Evolutionary conservation across 73 alveolate genomes (phyloP), one percentile per base, ranked within the genome.

Genomic region (Paramecium tetraurelia): DNA sequence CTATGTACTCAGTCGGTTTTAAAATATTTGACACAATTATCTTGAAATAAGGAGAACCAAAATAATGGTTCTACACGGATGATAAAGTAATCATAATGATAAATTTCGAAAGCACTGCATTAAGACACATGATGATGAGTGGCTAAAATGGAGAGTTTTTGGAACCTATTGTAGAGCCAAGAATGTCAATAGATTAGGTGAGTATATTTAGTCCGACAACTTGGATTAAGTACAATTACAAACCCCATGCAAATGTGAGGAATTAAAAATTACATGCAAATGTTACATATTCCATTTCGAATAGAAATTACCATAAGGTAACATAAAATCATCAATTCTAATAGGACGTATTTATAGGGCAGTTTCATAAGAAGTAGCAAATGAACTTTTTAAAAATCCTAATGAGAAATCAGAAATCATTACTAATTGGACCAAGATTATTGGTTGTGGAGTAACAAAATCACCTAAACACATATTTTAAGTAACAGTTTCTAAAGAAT

Each of bases 81-180:
- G 75, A 40, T 10, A 80, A 80, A 46, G 70, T 46, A 80, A 36
- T 36, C 9, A 16, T 53, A 18, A 21, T 44, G 20, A 44, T 44
- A 80, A 43, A 80, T 9, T 21, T 16, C 8, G 7, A 18, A 24
- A 80, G 70, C n/a, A 22, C 8, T 31, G 22, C 24, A 80, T 80
- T 4, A 40, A 46, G 43, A 44, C 70, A 12, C 90, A 80, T 80
- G 70, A 41, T 44, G 90, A 80, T 22, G 90, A 80, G 27, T 80
- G 90, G 90, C n/a, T 80, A 24, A 80, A 80, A 46, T 80, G 90
- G 90, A 80, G 75, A 48, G 72, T 80, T 44, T 22, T 44, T 80
- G 76, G 75, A 43, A 20, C 31, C 11, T 80, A 80, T 46, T 80
- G 43, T 20, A 80, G 72, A 22, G 43, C 70, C 16, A 29, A 21